Base-by-base conservation (phyloP, 164 flowering plant genomes). In the Umbellularia californica region DNA sequence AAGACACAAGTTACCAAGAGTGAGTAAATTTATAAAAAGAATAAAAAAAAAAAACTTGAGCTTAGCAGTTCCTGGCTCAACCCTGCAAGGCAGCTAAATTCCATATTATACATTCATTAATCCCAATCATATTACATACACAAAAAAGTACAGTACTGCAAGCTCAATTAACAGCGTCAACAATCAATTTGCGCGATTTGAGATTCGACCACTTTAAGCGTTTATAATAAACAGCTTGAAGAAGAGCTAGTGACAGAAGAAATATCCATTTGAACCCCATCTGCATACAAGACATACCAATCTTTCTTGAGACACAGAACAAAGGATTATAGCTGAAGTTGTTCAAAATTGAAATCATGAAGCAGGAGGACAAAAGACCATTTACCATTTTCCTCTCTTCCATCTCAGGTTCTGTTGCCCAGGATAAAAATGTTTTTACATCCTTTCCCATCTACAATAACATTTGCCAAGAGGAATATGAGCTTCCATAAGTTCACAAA, bases 321-420 rank as follows among this genome's bases (percentile, higher is more conserved):
- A 41, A 41, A 41, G 47, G 47, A 41, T 5, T 0, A 41, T 1
- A 41, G 47, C 47, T 41, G 47, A 41, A 9, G 47, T 5, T 41
- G 47, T 41, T 41, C 47, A 41, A 41, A 41, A 41, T 41, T 41
- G 47, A 41, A 41, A 30, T 50, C 25, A 24, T 51, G 24, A 12
- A 63, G 20, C 9, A 35, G n/a, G 12, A 2, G 71, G 14, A 1
- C 33, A 41, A 62, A 23, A 62, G 27, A 1, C 27, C 30, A 14
- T 25, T 77, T 77, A 91, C 97, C 90, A 92, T 84, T 75, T 92
- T 92, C 79, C 95, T 84, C 76, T 92, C 97, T 83, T 92, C 97
- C 97, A 92, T 92, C 81, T 93, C 97, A 2, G 97, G 96, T 78
- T 93, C 94, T 5, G 94, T 96, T 52, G 97, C 97, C 96, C 96